Evolutionary conservation across 2,329 filamentous ascomycete species (phyloP).

Genomic region (Alternaria sp.): DNA sequence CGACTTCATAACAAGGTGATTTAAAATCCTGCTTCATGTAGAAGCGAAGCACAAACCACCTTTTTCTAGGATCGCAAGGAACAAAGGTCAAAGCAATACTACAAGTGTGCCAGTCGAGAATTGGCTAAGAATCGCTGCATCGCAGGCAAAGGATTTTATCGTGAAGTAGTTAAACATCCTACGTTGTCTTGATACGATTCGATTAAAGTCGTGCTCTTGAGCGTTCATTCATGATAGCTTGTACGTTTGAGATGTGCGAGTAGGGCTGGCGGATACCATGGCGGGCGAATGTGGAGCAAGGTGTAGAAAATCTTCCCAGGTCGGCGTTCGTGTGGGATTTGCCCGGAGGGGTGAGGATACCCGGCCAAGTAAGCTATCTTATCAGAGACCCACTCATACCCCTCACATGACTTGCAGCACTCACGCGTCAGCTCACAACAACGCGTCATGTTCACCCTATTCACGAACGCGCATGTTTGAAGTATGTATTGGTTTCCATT

Average conservation of each 20-base stretch:
- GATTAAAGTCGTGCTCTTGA: neutral
- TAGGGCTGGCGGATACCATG: neutral
- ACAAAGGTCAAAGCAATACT: neutral
- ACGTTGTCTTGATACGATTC: neutral
- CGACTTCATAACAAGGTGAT: neutral
- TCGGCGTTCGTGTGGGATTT: neutral
- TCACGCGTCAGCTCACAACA: slow-evolving; percentile 22
- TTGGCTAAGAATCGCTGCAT: neutral
- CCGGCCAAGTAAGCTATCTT: neutral
- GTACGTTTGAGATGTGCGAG: neutral
- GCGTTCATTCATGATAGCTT: neutral
- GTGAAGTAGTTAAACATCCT: neutral
- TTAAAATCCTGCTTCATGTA: neutral
- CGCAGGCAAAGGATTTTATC: neutral
- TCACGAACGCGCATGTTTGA: slow-evolving; percentile 20
- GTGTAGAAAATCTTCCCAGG: neutral
- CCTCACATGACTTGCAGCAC: slow-evolving; percentile 16
- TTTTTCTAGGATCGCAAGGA: neutral
- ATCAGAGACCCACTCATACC: neutral
- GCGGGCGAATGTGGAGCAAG: neutral
- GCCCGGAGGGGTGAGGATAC: neutral
- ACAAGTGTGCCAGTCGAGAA: neutral
- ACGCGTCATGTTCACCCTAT: slow-evolving; percentile 16
- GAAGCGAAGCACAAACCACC: neutral
- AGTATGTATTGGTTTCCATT: slow-evolving; percentile 30